A percentile compares a stretch with the other conserved stretches of the same genome.
phyloP scores from a whole-genome alignment of 1,284 basidiomycete genomes.

The Trichosporon sp. region DNA sequence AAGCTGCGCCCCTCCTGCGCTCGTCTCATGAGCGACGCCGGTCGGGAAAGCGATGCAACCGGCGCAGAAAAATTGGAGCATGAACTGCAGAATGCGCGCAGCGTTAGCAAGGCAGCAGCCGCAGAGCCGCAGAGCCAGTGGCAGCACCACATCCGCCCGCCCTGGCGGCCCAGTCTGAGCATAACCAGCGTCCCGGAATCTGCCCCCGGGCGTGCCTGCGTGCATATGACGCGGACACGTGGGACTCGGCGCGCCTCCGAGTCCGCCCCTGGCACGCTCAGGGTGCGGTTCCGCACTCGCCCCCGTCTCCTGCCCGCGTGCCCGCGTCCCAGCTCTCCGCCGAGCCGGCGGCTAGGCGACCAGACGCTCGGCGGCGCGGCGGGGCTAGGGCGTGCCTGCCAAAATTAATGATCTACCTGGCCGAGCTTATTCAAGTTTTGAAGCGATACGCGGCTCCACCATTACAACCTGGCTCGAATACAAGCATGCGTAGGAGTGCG shows the following conservation, averaged over 20 bases:
- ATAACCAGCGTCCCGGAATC: too few species aligned
- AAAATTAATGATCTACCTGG: neutral
- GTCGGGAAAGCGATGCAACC: too few species aligned
- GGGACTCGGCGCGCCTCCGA: neutral
- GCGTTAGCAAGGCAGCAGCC: too few species aligned
- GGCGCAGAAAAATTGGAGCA: too few species aligned
- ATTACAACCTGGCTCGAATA: neutral
- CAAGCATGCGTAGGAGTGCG: too few species aligned
- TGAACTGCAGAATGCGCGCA: too few species aligned
- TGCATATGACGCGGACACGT: neutral
- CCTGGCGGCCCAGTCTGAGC: neutral
- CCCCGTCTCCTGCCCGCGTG: neutral
- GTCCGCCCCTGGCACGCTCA: too few species aligned
- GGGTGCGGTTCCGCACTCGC: too few species aligned
- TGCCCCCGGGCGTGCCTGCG: neutral
- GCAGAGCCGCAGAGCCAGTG: neutral
- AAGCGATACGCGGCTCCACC: neutral
- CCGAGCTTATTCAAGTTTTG: neutral
- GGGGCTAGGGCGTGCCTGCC: neutral
- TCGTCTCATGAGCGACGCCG: too few species aligned
- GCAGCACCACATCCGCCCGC: neutral
- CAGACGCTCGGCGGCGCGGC: neutral
- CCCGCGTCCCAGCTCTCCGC: too few species aligned
- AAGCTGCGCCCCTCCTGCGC: too few species aligned
- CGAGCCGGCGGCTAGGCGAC: neutral